Evolutionary conservation across 78 protist species (phyloP).

Genomic region (Salpingoeca rosetta): DNA sequence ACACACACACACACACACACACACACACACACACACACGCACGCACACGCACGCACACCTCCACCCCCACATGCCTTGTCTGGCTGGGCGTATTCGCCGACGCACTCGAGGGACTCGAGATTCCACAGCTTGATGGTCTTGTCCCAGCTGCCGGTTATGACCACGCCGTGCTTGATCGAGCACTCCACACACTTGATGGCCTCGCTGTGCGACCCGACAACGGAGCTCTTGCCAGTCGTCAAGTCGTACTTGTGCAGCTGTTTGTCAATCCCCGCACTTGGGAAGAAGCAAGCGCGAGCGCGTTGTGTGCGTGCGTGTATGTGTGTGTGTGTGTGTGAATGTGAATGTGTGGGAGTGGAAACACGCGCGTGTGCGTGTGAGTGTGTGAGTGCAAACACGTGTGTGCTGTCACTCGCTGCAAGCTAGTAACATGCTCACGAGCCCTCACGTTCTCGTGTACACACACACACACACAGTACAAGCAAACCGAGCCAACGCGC

Average conservation of each 20-base stretch:
- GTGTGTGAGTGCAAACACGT: not conserved
- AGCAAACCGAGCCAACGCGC: no score
- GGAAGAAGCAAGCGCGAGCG: no score
- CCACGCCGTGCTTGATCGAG: not conserved
- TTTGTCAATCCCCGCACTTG: not conserved
- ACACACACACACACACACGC: not conserved
- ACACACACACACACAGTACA: not conserved
- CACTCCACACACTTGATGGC: not conserved
- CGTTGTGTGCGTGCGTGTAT: no score
- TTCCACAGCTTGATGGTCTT: slow-evolving; percentile 68
- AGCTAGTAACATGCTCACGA: not conserved
- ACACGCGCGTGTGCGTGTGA: not conserved
- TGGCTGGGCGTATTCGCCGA: not conserved
- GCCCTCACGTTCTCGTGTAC: no score
- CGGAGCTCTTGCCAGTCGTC: not conserved
- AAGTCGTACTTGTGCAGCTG: not conserved
- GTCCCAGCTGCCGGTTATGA: slow-evolving; percentile 80
- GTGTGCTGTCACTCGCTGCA: not conserved
- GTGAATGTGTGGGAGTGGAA: not conserved
- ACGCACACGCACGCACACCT: no score
- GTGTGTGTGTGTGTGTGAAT: not conserved
- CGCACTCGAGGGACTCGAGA: slow-evolving; percentile 5
- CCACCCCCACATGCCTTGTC: no score
- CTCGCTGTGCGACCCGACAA: not conserved
- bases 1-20: no score